These are phyloP conservation scores for Neodidymelliopsis sp. DNA, from an alignment of 2,329 filamentous ascomycete genomes.

Conservation along the genomic window DNA sequence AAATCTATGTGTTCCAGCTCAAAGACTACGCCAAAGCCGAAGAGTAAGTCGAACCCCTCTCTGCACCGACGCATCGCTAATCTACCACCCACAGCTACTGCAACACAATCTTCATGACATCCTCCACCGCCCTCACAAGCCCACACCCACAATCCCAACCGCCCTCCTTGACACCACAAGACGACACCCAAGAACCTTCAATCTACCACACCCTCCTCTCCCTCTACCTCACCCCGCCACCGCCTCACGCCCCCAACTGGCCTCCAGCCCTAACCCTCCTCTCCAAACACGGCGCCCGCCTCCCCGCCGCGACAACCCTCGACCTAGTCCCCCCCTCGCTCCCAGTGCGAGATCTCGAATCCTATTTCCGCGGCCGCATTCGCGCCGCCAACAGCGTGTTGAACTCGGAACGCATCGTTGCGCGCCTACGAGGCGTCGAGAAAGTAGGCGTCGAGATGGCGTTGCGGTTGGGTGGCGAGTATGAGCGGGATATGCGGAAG, in stretches of 20 bases:
- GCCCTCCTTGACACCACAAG: not conserved
- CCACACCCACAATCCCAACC: slow-evolving; percentile 45
- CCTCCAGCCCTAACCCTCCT: slow-evolving; percentile 83
- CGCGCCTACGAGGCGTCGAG: slow-evolving; percentile 78
- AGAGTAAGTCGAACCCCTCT: slow-evolving; percentile 64
- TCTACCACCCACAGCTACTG: slow-evolving; percentile 72
- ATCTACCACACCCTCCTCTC: slow-evolving; percentile 93
- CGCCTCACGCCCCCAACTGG: slow-evolving; percentile 75
- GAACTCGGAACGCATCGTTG: slow-evolving; percentile 80
- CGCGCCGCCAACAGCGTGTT: slow-evolving; percentile 82
- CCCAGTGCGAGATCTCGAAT: slow-evolving; percentile 79
- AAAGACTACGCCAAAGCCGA: slow-evolving; percentile 88
- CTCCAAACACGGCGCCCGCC: slow-evolving; percentile 88
- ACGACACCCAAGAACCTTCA: slow-evolving; percentile 68
- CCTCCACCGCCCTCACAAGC: slow-evolving; percentile 40
- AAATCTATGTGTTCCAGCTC: slow-evolving; percentile 97
- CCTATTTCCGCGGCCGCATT: slow-evolving; percentile 92
- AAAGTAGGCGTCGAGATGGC: slow-evolving; percentile 78
- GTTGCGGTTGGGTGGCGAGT: slow-evolving; percentile 75
- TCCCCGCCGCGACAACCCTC: slow-evolving; percentile 86
- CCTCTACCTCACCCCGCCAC: slow-evolving; percentile 83
- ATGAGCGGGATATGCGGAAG: slow-evolving; percentile 59
- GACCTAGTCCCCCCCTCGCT: slow-evolving; percentile 83
- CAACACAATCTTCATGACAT: slow-evolving; percentile 77
- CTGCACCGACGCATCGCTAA: not conserved